Evolutionary conservation across 108 stramenopile species (phyloP), one percentile per base, ranked within the genome.

Genomic region (Nitzschia inconspicua): DNA sequence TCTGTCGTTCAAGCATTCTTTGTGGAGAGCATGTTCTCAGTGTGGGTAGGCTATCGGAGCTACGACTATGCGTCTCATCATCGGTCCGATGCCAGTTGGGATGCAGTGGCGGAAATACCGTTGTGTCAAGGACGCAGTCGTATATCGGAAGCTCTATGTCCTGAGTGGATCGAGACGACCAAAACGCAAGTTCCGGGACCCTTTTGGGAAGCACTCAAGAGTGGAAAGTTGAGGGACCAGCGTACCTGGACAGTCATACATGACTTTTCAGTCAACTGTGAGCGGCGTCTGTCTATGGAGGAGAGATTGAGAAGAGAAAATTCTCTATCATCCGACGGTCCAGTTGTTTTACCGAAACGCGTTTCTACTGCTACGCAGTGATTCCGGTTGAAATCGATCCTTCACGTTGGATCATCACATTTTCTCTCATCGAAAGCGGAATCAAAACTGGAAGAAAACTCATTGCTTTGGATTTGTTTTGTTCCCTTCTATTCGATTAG

Each of bases 41-140:
- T 51, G 14, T 51, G 50, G 50, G 50, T 31, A 13, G 50, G 50
- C 13, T 51, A 51, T 19, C 50, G 50, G 29, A 32, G 50, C 29
- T 51, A 51, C 29, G 50, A 51, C 50, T 51, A 8, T 51, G 29
- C 28, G 14, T 51, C 50, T 11, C 50, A 51, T n/a, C n/a, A n/a
- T 6, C 25, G 50, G 8, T 29, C 50, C 13, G 29, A 9, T 8
- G 50, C 30, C 28, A 51, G 50, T 29, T 8, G 30, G 23, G 13
- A 51, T 3, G 50, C 50, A 4, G 34, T 51, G 13, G 50, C 50
- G 4, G 28, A 19, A 9, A 5, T 51, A 9, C 50, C 50, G 16
- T 31, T 51, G 0, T 51, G 50, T 25, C 4, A 31, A 13, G 50
- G 50, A 4, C 50, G 50, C 18, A 51, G 50, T 25, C 25, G 28